phyloP scores from a whole-genome alignment of 192 early-diverging fungal species.

The Gaertneriomyces semiglobifer region DNA sequence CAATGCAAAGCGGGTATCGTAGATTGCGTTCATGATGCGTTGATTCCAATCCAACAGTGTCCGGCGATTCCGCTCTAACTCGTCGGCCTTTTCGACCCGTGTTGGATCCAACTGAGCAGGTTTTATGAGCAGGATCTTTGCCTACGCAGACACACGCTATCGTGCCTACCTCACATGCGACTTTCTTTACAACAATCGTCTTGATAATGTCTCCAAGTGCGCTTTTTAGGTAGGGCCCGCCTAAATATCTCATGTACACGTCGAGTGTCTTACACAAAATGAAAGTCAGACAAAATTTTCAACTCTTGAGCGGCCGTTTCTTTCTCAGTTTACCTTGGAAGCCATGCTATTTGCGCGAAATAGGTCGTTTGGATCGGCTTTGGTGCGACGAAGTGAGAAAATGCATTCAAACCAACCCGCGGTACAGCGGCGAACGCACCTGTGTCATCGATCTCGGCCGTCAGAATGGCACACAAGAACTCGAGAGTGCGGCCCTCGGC shows the following conservation, averaged over 20 bases:
- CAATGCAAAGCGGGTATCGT: slow-evolving; percentile 17
- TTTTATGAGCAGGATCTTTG: not conserved
- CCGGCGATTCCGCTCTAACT: slow-evolving; percentile 8
- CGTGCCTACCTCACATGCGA: slow-evolving; percentile 20
- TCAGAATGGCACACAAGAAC: slow-evolving; percentile 14
- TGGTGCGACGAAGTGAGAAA: not conserved
- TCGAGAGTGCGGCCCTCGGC: not conserved
- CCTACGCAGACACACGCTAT: too few species aligned
- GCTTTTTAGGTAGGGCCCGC: slow-evolving; percentile 17
- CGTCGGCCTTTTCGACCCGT: slow-evolving; percentile 20
- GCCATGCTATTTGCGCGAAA: slow-evolving; percentile 33
- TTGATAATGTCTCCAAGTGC: slow-evolving; percentile 23
- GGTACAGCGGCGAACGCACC: not conserved
- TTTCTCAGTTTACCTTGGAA: slow-evolving; percentile 21
- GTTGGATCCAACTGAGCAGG: slow-evolving; percentile 23
- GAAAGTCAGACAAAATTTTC: not conserved
- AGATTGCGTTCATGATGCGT: slow-evolving; percentile 23
- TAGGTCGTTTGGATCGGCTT: slow-evolving; percentile 18
- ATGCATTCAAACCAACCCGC: not conserved
- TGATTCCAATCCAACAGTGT: slow-evolving; percentile 10
- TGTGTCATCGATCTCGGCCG: slow-evolving; percentile 26
- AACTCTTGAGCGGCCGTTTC: not conserved
- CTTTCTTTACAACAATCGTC: slow-evolving; percentile 19
- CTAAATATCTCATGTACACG: slow-evolving; percentile 30
- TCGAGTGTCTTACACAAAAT: slow-evolving; percentile 16